Conservation (phyloP, 2,329 filamentous ascomycete genomes). For the Colletotrichum tropicale region DNA sequence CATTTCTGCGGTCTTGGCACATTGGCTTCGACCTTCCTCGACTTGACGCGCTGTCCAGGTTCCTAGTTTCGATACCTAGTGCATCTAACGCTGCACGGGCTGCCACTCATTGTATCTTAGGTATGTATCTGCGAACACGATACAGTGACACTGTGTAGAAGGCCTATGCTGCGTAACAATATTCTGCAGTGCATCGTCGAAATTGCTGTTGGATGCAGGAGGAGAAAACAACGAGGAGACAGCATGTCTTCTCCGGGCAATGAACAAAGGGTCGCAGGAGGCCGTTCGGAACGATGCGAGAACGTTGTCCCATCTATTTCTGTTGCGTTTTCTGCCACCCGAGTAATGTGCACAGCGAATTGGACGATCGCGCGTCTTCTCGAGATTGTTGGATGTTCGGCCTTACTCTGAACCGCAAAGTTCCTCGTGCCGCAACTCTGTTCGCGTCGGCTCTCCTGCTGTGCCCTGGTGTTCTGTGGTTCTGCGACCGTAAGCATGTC, state of each 20-base stretch:
- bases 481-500: background rate
- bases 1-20: background rate
- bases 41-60: background rate
- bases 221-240: no score
- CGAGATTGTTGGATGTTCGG: background rate
- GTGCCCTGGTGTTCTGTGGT: no score
- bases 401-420: background rate
- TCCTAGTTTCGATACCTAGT: background rate
- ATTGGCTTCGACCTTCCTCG: constrained; percentile 9
- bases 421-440: background rate
- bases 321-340: background rate
- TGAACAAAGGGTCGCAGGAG: no score
- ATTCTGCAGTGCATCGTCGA: background rate
- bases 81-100: background rate
- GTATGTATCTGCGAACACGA: background rate
- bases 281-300: background rate
- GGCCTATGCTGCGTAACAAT: background rate
- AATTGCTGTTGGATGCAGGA: background rate
- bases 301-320: background rate
- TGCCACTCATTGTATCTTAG: background rate
- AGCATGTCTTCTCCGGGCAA: no score
- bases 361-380: background rate
- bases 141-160: background rate
- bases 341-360: background rate
- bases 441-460: background rate